Evolutionary conservation across 495 filamentous ascomycete genomes (phyloP), one percentile per base, ranked within the genome.

Genomic region (Lophium mytilinum): DNA sequence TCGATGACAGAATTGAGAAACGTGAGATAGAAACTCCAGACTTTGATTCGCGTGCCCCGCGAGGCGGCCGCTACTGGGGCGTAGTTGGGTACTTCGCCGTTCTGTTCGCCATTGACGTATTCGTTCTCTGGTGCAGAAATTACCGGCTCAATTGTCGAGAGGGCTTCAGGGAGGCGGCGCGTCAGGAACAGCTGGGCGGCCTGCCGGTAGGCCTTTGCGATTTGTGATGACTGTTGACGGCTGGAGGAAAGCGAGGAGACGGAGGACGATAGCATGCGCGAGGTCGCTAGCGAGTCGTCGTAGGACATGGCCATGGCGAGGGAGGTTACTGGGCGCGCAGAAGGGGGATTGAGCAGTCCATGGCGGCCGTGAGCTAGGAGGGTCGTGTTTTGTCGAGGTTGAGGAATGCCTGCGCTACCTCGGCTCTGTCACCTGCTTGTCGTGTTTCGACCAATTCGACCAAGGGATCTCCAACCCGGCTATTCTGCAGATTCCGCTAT

Each of bases 21-120:
- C 0, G 90, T 95, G 50, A 97, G 81, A 70, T 97, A 97, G 62
- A 98, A 78, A 71, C 88, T 94, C 94, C 94, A 98, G 53, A 96
- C 83, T 70, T 96, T 97, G 71, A 96, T 88, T 59, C 92, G 78
- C 55, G 86, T 88, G 39, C 82, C 84, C 51, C 83, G 78, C 47
- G 86, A 87, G 53, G 86, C 87, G 58, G 75, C 76, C 51, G 83
- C 82, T 50, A 95, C 83, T 3, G 87, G 87, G 41, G 89, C 86
- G 33, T 76, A 71, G 14, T 66, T 57, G 12, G 70, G 62, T 12
- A 58, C 41, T 36, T 59, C 58, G 11, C 53, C 62, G 19, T 62
- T 53, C 30, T 55, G 36, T 7, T 51, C 35, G 19, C 39, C 58
- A 57, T 78, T 78, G 37, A 74, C 69, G 50, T 65, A 64, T 35